Evolutionary conservation across 2,329 filamentous ascomycete genomes (phyloP), one percentile per base, ranked within the genome.

Genomic region (Colletotrichum sp.): DNA sequence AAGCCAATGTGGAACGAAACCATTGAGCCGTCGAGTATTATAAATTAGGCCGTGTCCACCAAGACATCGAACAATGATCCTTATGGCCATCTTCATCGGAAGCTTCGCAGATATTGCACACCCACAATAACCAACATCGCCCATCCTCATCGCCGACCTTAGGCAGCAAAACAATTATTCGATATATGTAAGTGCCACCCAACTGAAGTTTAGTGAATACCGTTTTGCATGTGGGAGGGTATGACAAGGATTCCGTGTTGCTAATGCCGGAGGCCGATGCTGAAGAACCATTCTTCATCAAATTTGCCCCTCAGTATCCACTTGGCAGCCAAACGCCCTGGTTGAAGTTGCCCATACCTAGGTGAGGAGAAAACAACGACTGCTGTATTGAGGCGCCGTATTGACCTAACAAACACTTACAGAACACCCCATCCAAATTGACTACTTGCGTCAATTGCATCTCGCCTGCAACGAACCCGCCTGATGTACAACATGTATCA

Each of bases 401-500:
- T 22, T 22, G 22, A 22, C 22, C 22, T 22, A 22, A 22, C 22
- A 22, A 5, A 12, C 43, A 48, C 6, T 18, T 10, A 48, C 18
- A 48, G 12, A 10, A 13, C 4, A 22, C 43, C 43, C 0, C 5
- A 43, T n/a, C 18, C 39, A 5, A 43, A n/a, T 2, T 43, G 30
- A 32, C 9, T 9, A 32, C 30, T 32, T 12, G 9, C 3, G 30
- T 9, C 8, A 32, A 32, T 9, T 32, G 8, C 43, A 52, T 25
- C n/a, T 0, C 43, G 6, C 39, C 2, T 12, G 2, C n/a, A 4
- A 13, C 43, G 0, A 52, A 2, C 18, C 43, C 4, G 43, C 10
- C n/a, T 3, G 12, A 52, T 4, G 4, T 52, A 52, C n/a, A 22
- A 25, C 43, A 52, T 25, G 43, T 2, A 22, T 8, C 43, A 52